Conservation (phyloP, 2,329 filamentous ascomycete species). For the Pseudogymnoascus sp. region DNA sequence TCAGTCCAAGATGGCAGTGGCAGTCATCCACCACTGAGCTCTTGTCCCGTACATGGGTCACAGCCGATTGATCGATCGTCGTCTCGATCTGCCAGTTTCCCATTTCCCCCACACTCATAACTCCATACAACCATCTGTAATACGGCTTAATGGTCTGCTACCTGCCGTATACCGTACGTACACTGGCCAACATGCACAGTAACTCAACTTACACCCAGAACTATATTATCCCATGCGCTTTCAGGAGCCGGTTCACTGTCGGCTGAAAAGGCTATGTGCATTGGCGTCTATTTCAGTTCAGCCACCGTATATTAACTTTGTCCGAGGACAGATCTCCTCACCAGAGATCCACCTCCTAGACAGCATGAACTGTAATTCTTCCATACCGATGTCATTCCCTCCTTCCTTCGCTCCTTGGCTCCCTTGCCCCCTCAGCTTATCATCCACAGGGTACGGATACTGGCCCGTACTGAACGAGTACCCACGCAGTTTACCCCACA, state of each 20-base stretch:
- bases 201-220: not conserved
- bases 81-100: not conserved
- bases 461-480: not conserved
- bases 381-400: not conserved
- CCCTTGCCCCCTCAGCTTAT: not conserved
- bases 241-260: not conserved
- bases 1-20: not conserved
- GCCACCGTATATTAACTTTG: not conserved
- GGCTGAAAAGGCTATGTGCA: slow-evolving; percentile 6
- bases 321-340: slow-evolving; percentile 6
- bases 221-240: not conserved
- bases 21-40: not conserved
- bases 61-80: slow-evolving; percentile 4
- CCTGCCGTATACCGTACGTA: not conserved
- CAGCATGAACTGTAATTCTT: not conserved
- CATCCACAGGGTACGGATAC: not conserved
- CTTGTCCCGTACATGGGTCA: not conserved
- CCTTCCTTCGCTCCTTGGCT: not conserved
- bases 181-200: not conserved
- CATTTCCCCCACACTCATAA: not conserved
- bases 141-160: not conserved
- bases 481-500: not conserved
- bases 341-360: not conserved
- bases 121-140: not conserved
- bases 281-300: not conserved